Evolutionary conservation across 1,284 basidiomycete genomes (phyloP).

Genomic region (Marasmius sp.): DNA sequence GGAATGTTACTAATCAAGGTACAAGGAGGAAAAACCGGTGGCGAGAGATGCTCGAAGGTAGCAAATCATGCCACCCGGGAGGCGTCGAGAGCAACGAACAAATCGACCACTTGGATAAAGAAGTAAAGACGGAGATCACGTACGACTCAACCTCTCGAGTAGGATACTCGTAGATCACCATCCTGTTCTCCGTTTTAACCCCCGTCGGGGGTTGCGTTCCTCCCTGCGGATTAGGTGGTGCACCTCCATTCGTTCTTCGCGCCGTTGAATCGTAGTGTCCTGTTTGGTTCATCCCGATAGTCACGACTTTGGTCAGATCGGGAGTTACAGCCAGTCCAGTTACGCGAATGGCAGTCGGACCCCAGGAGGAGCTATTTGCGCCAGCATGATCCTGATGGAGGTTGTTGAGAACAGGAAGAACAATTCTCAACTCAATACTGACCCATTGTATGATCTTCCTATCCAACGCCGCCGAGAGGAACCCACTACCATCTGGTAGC

Average conservation of each 20-base stretch:
- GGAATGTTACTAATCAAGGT: conserved; percentile 3
- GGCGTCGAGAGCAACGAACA: too few species aligned
- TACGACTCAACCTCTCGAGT: conserved; percentile 65
- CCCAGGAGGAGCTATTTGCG: conserved; percentile 68
- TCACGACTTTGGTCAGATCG: conserved; percentile 81
- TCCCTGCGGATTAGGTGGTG: conserved; percentile 24
- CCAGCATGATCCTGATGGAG: conserved; percentile 69
- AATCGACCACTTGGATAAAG: neutral
- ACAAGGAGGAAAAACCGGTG: too few species aligned
- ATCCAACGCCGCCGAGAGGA: conserved; percentile 91
- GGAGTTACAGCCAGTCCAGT: conserved; percentile 88
- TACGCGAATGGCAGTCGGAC: conserved; percentile 78
- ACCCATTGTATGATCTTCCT: conserved; percentile 90
- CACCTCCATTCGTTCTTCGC: conserved; percentile 35
- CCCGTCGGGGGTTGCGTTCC: conserved; percentile 9
- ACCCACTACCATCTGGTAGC: conserved; percentile 87
- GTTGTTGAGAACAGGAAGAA: conserved; percentile 14
- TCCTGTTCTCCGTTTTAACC: conserved; percentile 47
- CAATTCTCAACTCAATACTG: conserved; percentile 11
- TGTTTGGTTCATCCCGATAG: conserved; percentile 69
- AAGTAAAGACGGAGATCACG: conserved; percentile 30
- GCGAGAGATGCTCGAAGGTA: too few species aligned
- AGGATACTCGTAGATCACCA: conserved; percentile 76
- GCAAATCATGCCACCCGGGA: too few species aligned
- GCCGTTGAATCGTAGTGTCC: conserved; percentile 24